These are phyloP conservation scores for Ophiocordyceps camponoti-floridani DNA, from an alignment of 2,329 filamentous ascomycete genomes.

Conservation along the genomic window DNA sequence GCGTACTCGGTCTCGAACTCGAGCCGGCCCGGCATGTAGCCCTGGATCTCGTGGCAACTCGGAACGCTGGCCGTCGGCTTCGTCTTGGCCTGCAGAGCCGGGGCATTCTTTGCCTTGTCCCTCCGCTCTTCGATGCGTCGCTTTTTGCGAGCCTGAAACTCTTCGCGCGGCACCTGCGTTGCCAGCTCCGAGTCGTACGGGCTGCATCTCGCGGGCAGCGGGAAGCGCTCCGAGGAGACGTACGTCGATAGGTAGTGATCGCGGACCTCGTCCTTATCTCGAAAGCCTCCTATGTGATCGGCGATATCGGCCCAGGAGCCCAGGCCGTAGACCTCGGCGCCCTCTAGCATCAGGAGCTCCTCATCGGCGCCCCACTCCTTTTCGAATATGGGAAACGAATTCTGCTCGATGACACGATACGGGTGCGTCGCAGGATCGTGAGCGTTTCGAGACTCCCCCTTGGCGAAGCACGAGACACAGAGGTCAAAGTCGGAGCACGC, in stretches of 20 bases:
- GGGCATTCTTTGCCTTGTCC: conserved; percentile 68
- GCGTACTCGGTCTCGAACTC: conserved; percentile 97
- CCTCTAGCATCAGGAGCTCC: conserved; percentile 81
- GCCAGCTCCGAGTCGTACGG: conserved; percentile 65
- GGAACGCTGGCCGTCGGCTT: conserved; percentile 93
- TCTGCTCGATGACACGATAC: conserved; percentile 91
- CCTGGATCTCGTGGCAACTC: conserved; percentile 92
- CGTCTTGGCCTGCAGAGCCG: conserved; percentile 73
- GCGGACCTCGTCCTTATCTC: conserved; percentile 85
- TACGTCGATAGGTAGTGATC: conserved; percentile 88
- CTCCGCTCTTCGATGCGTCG: conserved; percentile 81
- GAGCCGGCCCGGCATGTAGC: conserved; percentile 92
- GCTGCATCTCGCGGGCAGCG: conserved; percentile 70
- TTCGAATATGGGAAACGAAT: conserved; percentile 93
- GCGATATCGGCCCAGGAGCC: conserved; percentile 97
- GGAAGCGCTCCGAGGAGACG: conserved; percentile 67
- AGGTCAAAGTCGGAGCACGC: conserved; percentile 89
- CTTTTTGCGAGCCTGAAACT: conserved; percentile 89
- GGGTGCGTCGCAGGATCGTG: conserved; percentile 78
- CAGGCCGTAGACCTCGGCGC: conserved; percentile 86
- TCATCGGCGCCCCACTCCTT: conserved; percentile 95
- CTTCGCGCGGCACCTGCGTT: conserved; percentile 68
- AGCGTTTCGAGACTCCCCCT: conserved; percentile 60
- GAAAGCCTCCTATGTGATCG: conserved; percentile 91
- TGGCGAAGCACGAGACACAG: conserved; percentile 85